Evolutionary conservation across 78 protist genomes (phyloP).

Genomic region (Dictyostelium capitatum): DNA sequence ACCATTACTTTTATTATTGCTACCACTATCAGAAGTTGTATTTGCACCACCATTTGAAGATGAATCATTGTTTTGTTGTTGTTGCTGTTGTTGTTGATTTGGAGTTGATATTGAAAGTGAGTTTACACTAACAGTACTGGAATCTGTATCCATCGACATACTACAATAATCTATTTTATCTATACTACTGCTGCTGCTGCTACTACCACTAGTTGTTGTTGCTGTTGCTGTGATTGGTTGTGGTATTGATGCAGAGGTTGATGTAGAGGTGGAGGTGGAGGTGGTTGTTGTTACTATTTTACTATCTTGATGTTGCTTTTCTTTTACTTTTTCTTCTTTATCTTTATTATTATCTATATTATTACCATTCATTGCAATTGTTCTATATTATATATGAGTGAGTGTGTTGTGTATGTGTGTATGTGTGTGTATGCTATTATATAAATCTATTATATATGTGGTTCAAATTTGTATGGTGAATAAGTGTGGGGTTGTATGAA

Average conservation of each 20-base stretch:
- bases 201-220: neutral
- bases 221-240: neutral
- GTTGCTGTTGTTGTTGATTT: constrained; percentile 25
- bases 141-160: neutral
- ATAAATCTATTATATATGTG: no score
- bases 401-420: no score
- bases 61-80: no score
- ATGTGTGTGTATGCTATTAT: no score
- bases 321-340: neutral
- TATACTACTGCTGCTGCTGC: neutral
- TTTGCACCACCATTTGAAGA: no score
- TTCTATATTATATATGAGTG: no score
- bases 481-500: no score
- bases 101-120: neutral
- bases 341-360: neutral
- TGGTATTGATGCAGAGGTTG: neutral
- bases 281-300: neutral
- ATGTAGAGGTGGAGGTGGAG: neutral
- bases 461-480: no score
- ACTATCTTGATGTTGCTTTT: neutral
- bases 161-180: neutral
- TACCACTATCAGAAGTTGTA: neutral
- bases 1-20: neutral
- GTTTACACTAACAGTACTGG: neutral
- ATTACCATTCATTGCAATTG: constrained; percentile 11